phyloP scores from a whole-genome alignment of 306 rosid species.

The Herpetospermum pedunculosum region DNA sequence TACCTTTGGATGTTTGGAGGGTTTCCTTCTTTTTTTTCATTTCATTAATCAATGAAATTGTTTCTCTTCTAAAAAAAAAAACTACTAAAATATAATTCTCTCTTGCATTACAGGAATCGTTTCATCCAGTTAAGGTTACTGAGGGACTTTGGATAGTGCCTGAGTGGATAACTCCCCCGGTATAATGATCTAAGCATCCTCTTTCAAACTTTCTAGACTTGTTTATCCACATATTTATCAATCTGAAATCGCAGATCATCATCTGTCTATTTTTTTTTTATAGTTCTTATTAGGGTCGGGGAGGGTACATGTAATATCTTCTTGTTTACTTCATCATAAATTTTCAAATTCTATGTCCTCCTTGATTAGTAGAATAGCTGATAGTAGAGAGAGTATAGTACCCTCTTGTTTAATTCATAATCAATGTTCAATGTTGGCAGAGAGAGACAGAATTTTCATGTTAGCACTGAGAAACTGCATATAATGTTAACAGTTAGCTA shows the following conservation, averaged over 20 bases:
- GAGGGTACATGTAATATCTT: background rate
- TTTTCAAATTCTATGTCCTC: background rate
- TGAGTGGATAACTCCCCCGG: constrained; percentile 66
- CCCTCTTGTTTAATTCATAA: background rate
- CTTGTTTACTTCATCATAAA: background rate
- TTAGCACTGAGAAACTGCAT: background rate
- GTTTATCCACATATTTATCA: background rate
- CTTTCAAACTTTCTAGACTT: background rate
- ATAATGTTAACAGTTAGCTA: background rate
- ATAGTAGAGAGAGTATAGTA: background rate
- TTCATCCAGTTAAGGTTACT: constrained; percentile 49
- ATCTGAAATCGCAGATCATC: background rate
- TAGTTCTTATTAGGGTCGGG: background rate
- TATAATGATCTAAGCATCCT: constrained; percentile 23
- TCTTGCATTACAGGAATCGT: constrained; percentile 48
- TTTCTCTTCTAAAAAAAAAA: no score
- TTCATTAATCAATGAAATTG: no score
- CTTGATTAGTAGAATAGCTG: background rate
- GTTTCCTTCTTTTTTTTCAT: no score
- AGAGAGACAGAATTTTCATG: background rate
- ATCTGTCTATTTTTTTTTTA: background rate
- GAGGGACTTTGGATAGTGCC: constrained; percentile 86
- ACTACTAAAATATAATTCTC: background rate
- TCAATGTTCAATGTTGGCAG: background rate
- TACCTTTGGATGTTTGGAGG: no score